A percentile compares a stretch with the other conserved stretches of the same genome.
phyloP scores from a whole-genome alignment of 2,329 filamentous ascomycete genomes.

The Venturia oleaginea region DNA sequence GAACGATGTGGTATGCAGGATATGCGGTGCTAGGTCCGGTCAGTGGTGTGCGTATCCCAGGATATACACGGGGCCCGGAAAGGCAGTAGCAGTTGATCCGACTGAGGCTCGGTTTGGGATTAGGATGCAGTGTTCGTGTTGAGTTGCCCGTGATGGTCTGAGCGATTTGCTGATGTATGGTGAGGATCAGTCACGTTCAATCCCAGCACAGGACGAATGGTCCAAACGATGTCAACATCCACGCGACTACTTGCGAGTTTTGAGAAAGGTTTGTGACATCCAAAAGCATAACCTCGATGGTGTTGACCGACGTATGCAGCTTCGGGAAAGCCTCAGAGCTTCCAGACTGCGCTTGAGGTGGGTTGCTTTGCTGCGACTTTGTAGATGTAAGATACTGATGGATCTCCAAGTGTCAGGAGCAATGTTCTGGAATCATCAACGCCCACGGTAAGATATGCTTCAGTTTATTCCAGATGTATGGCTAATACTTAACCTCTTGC shows the following conservation, averaged over 20 bases:
- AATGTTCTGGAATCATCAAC: neutral
- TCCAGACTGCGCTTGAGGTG: conserved; percentile 3
- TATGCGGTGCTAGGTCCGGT: neutral
- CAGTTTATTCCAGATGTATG: neutral
- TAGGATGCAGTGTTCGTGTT: neutral
- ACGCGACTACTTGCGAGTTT: neutral
- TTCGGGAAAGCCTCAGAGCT: neutral
- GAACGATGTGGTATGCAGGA: neutral
- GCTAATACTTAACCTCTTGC: neutral
- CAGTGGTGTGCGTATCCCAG: conserved; percentile 3
- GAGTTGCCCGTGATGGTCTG: neutral
- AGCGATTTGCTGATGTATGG: neutral
- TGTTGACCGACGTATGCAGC: neutral
- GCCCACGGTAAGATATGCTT: neutral
- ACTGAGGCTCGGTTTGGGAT: neutral
- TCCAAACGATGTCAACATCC: neutral
- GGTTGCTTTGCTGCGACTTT: neutral
- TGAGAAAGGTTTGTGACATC: neutral
- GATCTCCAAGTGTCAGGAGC: neutral
- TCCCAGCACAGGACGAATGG: neutral
- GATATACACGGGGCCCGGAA: neutral
- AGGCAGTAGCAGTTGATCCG: neutral
- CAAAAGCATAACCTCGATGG: neutral
- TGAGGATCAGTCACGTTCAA: neutral
- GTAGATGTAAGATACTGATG: neutral